Conservation (phyloP, 495 filamentous ascomycete species). For the Bryoglossum gracile region DNA sequence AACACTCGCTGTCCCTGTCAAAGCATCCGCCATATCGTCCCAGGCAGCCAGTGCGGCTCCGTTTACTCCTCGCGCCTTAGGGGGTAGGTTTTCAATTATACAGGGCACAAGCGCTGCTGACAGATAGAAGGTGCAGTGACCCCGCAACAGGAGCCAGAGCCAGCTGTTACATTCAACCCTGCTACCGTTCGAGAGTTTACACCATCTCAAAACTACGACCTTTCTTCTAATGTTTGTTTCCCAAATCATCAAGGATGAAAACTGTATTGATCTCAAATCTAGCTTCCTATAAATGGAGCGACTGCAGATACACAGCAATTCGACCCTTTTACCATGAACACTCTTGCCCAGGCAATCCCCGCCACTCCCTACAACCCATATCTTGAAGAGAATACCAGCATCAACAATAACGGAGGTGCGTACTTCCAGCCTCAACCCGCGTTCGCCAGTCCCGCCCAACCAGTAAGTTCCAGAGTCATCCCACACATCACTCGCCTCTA, state of each 20-base stretch:
- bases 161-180: conserved; percentile 39
- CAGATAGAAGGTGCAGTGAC: conserved; percentile 19
- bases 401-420: conserved; percentile 41
- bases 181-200: conserved; percentile 69
- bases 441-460: conserved; percentile 52
- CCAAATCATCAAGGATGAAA: background rate
- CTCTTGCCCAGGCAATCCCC: conserved; percentile 45
- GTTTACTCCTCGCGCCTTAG: conserved; percentile 59
- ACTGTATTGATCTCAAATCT: background rate
- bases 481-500: too few relatives aligned
- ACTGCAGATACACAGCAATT: conserved; percentile 25
- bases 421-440: conserved; percentile 40
- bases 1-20: conserved; percentile 30
- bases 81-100: too few relatives aligned
- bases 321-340: conserved; percentile 56
- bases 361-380: conserved; percentile 58
- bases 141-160: conserved; percentile 40
- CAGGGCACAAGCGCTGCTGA: too few relatives aligned
- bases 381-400: conserved; percentile 45
- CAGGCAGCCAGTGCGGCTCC: conserved; percentile 84
- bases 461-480: too few relatives aligned
- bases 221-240: conserved; percentile 49
- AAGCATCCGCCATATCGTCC: conserved; percentile 61
- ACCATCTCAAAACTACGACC: conserved; percentile 71
- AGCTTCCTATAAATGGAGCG: conserved; percentile 16